Evolutionary conservation across 2,329 filamentous ascomycete genomes (phyloP), one percentile per base, ranked within the genome.

Genomic region (Ophiognomonia clavigignenti-juglandacearum): DNA sequence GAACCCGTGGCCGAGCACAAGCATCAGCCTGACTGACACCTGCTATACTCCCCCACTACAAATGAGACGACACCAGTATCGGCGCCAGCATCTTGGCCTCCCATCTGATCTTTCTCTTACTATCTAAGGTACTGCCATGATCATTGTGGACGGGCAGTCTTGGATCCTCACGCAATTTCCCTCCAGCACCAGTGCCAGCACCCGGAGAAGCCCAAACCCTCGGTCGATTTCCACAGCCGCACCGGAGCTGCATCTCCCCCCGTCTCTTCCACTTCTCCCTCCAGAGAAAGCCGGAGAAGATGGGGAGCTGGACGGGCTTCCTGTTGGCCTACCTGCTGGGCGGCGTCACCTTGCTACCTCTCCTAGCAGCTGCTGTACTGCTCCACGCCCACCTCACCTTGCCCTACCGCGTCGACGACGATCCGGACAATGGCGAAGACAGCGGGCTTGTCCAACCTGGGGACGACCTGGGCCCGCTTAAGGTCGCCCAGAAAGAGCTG

Each of bases 281-380:
- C 19, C n/a, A 36, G 27, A 44, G 22, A 31, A 20, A 20, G 22
- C 16, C 39, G 44, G 42, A 43, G 27, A 80, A 80, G 27, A 80
- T 81, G 77, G 70, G 68, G 52, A 61, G 66, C 58, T 78, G 74
- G 69, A 70, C 70, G 26, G 63, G 63, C 57, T 82, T 92, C 61
- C 72, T 95, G 55, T 65, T 86, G 61, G 77, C 86, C 64, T 96
- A 96, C 73, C 64, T 95, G 55, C 69, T 95, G 50, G 91, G 91
- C 66, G 92, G 91, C 59, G 64, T 96, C 61, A 96, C 91, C 48
- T 92, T 96, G 63, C 63, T 96, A 49, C 91, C 91, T 24, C 71
- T 95, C 4, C 58, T 90, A 50, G 53, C 91, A 43, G 62, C 69
- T 38, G 65, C 77, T 39, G 58, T 88, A 47, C 61, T 91, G 44